Conservation (phyloP, 2,329 filamentous ascomycete species). For the Colletotrichum sp. region DNA sequence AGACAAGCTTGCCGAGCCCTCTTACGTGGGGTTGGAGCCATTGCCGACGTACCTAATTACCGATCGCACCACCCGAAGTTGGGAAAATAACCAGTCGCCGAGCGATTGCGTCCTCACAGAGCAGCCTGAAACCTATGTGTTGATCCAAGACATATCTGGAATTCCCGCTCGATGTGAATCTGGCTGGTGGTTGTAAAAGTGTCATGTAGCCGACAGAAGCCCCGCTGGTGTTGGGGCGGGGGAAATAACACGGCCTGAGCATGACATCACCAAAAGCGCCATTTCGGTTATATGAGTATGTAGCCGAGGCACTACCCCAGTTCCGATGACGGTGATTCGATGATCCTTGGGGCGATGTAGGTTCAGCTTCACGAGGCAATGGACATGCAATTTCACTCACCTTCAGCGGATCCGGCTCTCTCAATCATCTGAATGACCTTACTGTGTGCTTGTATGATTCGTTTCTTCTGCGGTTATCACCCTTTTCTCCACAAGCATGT, state of each 20-base stretch:
- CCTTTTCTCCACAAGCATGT: rapidly evolving
- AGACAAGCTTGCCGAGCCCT: slow-evolving; percentile 40
- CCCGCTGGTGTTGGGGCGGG: background rate
- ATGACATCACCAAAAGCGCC: background rate
- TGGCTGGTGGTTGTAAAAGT: background rate
- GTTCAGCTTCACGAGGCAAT: background rate
- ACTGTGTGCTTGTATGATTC: background rate
- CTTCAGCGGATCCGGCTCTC: rapidly evolving
- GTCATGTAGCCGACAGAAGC: background rate
- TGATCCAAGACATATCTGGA: background rate
- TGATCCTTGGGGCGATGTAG: background rate
- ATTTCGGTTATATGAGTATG: background rate
- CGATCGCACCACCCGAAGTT: background rate
- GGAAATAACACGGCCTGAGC: background rate
- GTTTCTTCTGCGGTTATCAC: rapidly evolving
- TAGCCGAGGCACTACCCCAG: background rate
- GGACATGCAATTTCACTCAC: rapidly evolving
- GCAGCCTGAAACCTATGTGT: background rate
- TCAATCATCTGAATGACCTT: background rate
- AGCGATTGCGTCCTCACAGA: background rate
- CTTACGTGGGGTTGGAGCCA: slow-evolving; percentile 22
- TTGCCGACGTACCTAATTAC: background rate
- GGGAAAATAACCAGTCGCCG: background rate
- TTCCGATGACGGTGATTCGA: rapidly evolving
- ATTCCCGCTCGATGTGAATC: background rate